Base-by-base conservation (phyloP, 495 filamentous ascomycete species). In the Clavariopsis aquatica region DNA sequence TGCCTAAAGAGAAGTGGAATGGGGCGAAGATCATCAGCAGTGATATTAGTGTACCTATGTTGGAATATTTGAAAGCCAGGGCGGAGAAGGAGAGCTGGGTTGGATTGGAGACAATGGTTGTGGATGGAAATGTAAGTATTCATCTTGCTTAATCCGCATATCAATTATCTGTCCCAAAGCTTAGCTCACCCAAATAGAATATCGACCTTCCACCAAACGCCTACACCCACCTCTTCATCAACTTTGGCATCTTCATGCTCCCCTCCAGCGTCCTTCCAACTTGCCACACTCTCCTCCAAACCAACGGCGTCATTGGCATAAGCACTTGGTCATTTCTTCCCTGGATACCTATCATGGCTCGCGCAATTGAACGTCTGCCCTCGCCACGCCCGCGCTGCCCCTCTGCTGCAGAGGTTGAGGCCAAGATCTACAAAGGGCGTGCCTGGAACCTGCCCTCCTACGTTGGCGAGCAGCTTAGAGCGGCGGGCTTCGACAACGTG, bases 201-300 rank as follows among this genome's bases (percentile, higher is more conserved):
- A 46, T 60, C 34, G 7, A 45, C 2, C 28, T 57, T 10, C 46
- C 54, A 26, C 23, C 41, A 10, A 31, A 43, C 4, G 46, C 22
- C 41, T 66, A 52, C 49, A 60, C 57, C 17, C 64, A 66, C 57
- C 15, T 61, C 56, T 61, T 66, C 51, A n/a, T 61, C 23, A 66
- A 61, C 49, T 66, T 66, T 41, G 57, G 49, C 36, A 51, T 66
- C 56, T 60, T 66, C 49, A 13, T 49, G 15, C 29, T 66, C 10
- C 29, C 29, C 24, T 29, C 23, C 23, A n/a, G 22, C 2, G 34
- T 49, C n/a, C 49, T 60, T 2, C 19, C 47, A n/a, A 49, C 24
- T 8, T 51, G 29, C 51, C 19, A n/a, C 24, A 15, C 20, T 15
- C 24, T 61, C 43, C 49, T 61, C 4, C n/a, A 12, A 0, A 23